Base-by-base conservation (phyloP, 371 early-diverging fungal genomes). In the Circinella umbellata region DNA sequence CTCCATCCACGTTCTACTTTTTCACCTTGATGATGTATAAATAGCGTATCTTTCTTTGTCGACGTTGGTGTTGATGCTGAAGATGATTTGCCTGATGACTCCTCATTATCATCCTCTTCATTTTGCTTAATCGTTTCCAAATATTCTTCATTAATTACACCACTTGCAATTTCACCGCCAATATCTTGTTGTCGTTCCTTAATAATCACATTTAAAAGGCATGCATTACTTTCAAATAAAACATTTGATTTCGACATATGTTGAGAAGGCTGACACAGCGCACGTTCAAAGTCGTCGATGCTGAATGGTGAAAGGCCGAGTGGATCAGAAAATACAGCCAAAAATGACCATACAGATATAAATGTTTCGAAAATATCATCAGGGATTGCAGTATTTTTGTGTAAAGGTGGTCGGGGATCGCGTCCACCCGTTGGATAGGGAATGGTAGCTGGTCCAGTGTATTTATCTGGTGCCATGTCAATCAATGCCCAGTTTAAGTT, bases 401-500 rank as follows among this genome's bases (percentile, higher is more conserved):
- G 69, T 10, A 83, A 79, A 17, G 60, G 46, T 10, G 85, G 85
- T 57, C 82, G 72, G 39, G 63, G 63, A 6, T 80, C 20, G 54
- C 81, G 69, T 20, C 82, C 85, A 27, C 82, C 82, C 27, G 72
- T 75, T 13, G 85, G 80, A 35, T 80, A 82, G 20, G 85, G 85
- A 66, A 82, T 79, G 18, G 48, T 48, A 47, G 66, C 36, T 18
- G 60, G 60, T 4, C 34, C 64, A 18, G 68, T 49, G 57, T 70
- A 78, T 48, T 67, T 72, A 36, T 64, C 70, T 11, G 82, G 80
- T 4, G 78, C 66, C 79, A 84, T 79, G 61, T 84, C 82, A 15
- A 82, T 64, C 54, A 84, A 62, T 7, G 72, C 49, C 85, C 85
- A 82, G 54, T 80, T 77, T n/a, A 69, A 57, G 27, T 76, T 76